phyloP scores from a whole-genome alignment of 2,329 filamentous ascomycete species.

The Cladosporium sp. region DNA sequence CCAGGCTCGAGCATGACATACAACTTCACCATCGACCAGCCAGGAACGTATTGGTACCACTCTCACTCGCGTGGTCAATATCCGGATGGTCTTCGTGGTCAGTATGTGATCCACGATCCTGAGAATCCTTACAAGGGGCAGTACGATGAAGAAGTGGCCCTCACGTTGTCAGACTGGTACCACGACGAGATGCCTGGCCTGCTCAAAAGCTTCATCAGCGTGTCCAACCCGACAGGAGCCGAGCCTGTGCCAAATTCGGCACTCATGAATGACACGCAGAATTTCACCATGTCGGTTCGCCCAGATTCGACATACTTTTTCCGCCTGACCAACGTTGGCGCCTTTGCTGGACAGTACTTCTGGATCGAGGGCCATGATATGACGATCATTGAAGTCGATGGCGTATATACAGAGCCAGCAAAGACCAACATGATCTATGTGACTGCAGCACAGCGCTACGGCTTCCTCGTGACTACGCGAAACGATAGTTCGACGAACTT shows the following conservation, averaged over 20 bases:
- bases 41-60: slow-evolving; percentile 49
- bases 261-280: slow-evolving; percentile 59
- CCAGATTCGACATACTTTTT: slow-evolving; percentile 59
- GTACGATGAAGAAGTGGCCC: slow-evolving; percentile 57
- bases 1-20: slow-evolving; percentile 63
- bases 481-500: slow-evolving; percentile 52
- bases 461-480: slow-evolving; percentile 60
- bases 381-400: slow-evolving; percentile 65
- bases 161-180: slow-evolving; percentile 72
- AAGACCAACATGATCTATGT: slow-evolving; percentile 60
- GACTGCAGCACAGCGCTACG: slow-evolving; percentile 67
- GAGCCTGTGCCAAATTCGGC: slow-evolving; percentile 64
- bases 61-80: slow-evolving; percentile 62
- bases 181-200: slow-evolving; percentile 55
- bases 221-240: slow-evolving; percentile 53
- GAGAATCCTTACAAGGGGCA: slow-evolving; percentile 50
- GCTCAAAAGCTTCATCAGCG: slow-evolving; percentile 51
- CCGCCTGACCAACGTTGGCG: slow-evolving; percentile 65
- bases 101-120: slow-evolving; percentile 61
- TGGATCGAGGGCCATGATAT: slow-evolving; percentile 65
- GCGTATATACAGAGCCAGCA: slow-evolving; percentile 59
- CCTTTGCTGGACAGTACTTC: slow-evolving; percentile 68
- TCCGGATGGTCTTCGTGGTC: slow-evolving; percentile 64
- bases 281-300: slow-evolving; percentile 42
- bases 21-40: slow-evolving; percentile 57